Base-by-base conservation (phyloP, 1,284 basidiomycete species). In the Ustilago tritici region DNA sequence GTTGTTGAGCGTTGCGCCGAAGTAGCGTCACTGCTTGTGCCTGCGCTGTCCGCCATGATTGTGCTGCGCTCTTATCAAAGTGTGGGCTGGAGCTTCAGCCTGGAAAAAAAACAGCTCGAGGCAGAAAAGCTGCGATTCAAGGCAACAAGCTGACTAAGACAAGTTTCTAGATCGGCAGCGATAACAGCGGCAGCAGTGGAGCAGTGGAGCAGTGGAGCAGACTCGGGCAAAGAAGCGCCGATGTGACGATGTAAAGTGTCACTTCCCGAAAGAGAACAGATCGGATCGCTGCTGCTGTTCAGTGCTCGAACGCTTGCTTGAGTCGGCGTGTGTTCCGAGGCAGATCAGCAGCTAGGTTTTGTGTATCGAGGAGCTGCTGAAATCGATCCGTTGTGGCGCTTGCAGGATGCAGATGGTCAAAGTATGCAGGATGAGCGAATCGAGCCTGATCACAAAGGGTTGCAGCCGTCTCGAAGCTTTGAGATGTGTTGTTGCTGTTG, bases 361-460 rank as follows among this genome's bases (percentile, higher is more conserved):
- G 12, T 55, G 12, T 28, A 28, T 28, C 23, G 32, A 32, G 32
- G 23, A 15, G 35, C 52, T n/a, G 53, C 23, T 46, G 43, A 46
- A 7, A 1, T 7, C 11, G n/a, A 10, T 11, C n/a, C 43, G 6
- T 19, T 19, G 43, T 46, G 43, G 43, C 43, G 43, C n/a, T 46
- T 46, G n/a, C 17, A n/a, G 43, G 43, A 19, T 46, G 43, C 19
- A 19, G 43, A 31, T 40, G 32, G 35, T 17, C 46, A 8, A 55
- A 43, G 36, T 23, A 15, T 10, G 40, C 6, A 46, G 43, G n/a
- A 15, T 19, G 17, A n/a, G n/a, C n/a, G 43, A 28, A 28, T 19
- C n/a, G 7, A 23, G 43, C 11, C 52, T 60, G 58, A 60, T 60
- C 58, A 60, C 31, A 58, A 58, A 58, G 56, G 12, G 19, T 52